Evolutionary conservation across 768 basidiomycete species (phyloP), one percentile per base, ranked within the genome.

Genomic region (Leucosporidium yakuticum): DNA sequence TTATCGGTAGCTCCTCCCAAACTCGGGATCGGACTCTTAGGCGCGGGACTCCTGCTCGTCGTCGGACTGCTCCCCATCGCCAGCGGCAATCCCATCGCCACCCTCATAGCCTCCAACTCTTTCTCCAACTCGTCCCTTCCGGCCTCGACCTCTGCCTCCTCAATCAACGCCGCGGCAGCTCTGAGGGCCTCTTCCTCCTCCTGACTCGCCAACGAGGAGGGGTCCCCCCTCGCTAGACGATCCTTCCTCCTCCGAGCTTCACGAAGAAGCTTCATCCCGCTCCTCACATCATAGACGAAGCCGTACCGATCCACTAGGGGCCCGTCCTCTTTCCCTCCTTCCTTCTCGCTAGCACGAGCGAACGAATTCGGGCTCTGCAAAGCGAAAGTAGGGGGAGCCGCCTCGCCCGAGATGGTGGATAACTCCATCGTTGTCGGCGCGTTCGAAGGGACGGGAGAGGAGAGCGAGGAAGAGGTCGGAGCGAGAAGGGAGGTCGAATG

Each of bases 231-330:
- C 89, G 34, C 88, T 83, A 27, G 21, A 3, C 48, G 60, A 15
- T 61, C 48, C 68, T 49, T 54, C 31, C 29, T 58, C 68, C 21
- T 53, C 55, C 57, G 69, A 68, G 55, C 69, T 62, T 73, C 74
- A 14, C 88, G 77, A 32, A 94, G 82, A 20, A 95, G 79, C 31
- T 91, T 81, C 32, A 89, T 82, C 74, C 94, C 91, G 74, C 91
- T 90, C 73, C 86, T 83, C 4, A 91, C 84, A 71, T 92, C 90
- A 67, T 93, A 93, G 78, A 93, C 87, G 80, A 94, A 94, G 0
- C 92, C 92, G 74, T 87, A 94, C 8, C 90, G 86, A 69, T 94
- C 92, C 65, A 92, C 80, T 31, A 76, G 60, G 17, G 73, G 74
- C 2, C 73, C 73, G 12, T 74, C 63, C 1, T 59, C 69, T 31